Conservation (phyloP, 345 rosid genomes). For the Dipteronia dyeriana region DNA sequence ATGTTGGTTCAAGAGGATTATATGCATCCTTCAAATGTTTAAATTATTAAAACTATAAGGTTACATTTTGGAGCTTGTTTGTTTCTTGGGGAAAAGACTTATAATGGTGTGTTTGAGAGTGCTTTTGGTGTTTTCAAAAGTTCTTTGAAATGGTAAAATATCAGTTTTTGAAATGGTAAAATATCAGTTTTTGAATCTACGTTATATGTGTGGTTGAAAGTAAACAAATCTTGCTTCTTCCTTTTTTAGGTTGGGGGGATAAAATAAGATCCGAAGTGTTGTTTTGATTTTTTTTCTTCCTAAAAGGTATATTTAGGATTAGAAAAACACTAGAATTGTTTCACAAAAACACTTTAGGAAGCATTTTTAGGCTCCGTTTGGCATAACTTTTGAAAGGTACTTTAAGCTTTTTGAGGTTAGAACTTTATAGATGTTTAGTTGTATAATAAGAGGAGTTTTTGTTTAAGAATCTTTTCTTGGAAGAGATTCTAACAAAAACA, state of each 20-base stretch:
- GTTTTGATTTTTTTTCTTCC: not conserved
- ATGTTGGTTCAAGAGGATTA: not conserved
- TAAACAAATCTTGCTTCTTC: not conserved
- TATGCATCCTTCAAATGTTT: slow-evolving; percentile 1
- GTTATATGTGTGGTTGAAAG: not conserved
- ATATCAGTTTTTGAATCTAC: not conserved
- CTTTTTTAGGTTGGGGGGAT: not conserved
- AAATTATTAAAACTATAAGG: not conserved
- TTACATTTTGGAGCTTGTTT: not conserved
- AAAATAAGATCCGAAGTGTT: not conserved
- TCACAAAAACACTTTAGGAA: too few relatives aligned
- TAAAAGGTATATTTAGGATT: too few relatives aligned
- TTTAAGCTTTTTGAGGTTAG: too few relatives aligned
- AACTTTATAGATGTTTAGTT: too few relatives aligned
- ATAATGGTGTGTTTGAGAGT: not conserved
- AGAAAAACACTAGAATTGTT: too few relatives aligned
- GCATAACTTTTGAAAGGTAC: too few relatives aligned
- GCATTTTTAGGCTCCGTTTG: not conserved
- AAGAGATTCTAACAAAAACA: too few relatives aligned
- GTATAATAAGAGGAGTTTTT: too few relatives aligned
- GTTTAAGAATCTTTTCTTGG: too few relatives aligned
- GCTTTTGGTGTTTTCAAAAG: not conserved
- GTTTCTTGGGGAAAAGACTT: not conserved
- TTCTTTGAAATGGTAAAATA: not conserved
- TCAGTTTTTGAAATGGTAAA: not conserved